Evolutionary conservation across 768 basidiomycete species (phyloP), one percentile per base, ranked within the genome.

Genomic region (Tylopilus vinaceipallidus): DNA sequence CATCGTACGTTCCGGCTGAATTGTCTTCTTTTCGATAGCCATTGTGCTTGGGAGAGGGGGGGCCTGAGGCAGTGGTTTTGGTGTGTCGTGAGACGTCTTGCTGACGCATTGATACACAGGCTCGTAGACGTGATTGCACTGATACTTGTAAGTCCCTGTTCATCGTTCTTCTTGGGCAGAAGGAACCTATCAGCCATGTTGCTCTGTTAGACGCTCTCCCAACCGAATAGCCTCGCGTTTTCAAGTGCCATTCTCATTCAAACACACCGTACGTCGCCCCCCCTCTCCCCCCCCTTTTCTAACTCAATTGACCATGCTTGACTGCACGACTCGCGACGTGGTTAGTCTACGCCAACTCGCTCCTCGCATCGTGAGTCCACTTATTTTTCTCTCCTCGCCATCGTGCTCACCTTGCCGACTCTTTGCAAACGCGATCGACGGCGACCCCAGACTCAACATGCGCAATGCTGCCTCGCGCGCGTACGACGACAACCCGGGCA

Each of bases 341-440:
- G 20, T 7, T 23, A 65, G 65, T 66, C 10, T 66, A 66, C 10
- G 62, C 65, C 38, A 66, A 66, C 45, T 67, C 64, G 26, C 56
- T 66, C 34, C 55, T 66, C 23, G 52, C 60, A 45, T 66, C 62
- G 64, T 66, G 19, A 39, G 59, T 53, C n/a, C 24, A 4, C 17
- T 17, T 16, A 12, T 24, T 38, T 11, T 19, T n/a, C n/a, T n/a
- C n/a, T n/a, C n/a, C 2, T 24, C 12, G 16, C 11, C 8, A 6
- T 24, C 38, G 6, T 11, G 19, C 36, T 16, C 22, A 8, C 1
- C 3, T 14, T 4, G n/a, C n/a, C n/a, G n/a, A n/a, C n/a, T n/a
- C n/a, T n/a, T n/a, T n/a, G 1, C 13, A 23, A 22, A 3, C 39
- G 4, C 36, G 6, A 39, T 8, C 37, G n/a, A n/a, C n/a, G n/a